Base-by-base conservation (phyloP, 225 moss, liverwort and hornwort species). In the Pleurozium schreberi region DNA sequence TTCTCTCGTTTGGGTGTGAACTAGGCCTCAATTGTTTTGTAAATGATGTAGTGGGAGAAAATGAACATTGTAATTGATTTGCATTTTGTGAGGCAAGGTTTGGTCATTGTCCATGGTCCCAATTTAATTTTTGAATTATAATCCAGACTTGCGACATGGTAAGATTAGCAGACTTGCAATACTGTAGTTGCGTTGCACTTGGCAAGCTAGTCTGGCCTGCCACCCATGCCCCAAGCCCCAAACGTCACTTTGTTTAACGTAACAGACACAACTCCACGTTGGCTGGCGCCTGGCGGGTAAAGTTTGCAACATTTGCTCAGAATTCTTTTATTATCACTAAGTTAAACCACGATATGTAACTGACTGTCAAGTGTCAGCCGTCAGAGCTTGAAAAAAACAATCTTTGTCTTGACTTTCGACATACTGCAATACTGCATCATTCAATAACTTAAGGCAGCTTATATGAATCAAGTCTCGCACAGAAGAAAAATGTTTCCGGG, bases 341-440 rank as follows among this genome's bases (percentile, higher is more conserved):
- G n/a, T n/a, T n/a, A n/a, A 69, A 64, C 73, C 70, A 63, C 71
- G 53, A 80, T 62, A 83, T 83, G 65, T 65, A 63, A 42, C 89
- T 80, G 85, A 89, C 80, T 86, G 45, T 38, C 73, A 52, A 81
- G 40, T 83, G 86, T 82, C 86, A 75, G 86, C 86, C 55, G 82
- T 86, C 86, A 89, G 89, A 58, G 81, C 75, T 89, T 75, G 82
- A 57, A 55, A 82, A 81, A 89, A 89, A 86, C n/a, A 90, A 90
- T 87, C 86, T 90, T 83, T 90, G 90, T 90, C 86, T 90, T 90
- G 87, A 90, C 90, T 90, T 90, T 90, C 82, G 83, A 59, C 83
- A 82, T 47, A 40, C 82, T 66, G 31, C 42, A 66, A n/a, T n/a
- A n/a, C n/a, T n/a, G n/a, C n/a, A n/a, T n/a, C n/a, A n/a, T n/a